Percentiles rank a stretch among this genome's conserved stretches.
Evolutionary conservation across 2,329 filamentous ascomycete genomes (phyloP).

Genomic region (Exophiala mesophila): DNA sequence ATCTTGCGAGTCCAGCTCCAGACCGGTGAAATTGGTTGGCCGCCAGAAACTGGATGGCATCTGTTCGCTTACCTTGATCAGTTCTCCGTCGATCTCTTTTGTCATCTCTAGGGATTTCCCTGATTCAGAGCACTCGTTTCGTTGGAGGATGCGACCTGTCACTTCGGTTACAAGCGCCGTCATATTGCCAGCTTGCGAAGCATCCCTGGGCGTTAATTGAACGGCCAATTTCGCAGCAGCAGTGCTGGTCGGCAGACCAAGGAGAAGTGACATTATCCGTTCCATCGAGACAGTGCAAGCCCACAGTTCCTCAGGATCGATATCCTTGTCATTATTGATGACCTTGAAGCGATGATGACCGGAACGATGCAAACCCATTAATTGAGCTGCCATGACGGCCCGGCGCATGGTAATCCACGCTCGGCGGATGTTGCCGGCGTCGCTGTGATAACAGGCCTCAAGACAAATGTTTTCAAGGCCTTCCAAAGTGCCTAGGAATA

Average conservation of each 20-base stretch:
- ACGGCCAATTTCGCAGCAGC: constrained; percentile 10
- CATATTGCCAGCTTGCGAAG: neutral
- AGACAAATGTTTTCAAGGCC: constrained; percentile 41
- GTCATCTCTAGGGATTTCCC: constrained; percentile 40
- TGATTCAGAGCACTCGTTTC: constrained; percentile 39
- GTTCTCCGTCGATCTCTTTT: constrained; percentile 41
- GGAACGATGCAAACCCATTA: constrained; percentile 38
- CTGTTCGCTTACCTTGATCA: constrained; percentile 40
- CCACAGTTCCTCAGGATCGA: constrained; percentile 33
- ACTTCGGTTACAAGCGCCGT: neutral
- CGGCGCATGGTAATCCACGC: constrained; percentile 37
- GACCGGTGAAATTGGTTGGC: constrained; percentile 22
- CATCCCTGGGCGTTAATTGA: neutral
- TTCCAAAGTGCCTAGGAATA: constrained; percentile 37
- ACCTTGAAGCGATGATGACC: constrained; percentile 12
- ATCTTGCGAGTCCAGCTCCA: constrained; percentile 6
- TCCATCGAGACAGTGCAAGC: constrained; percentile 37
- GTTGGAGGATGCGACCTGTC: neutral
- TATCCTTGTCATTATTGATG: constrained; percentile 11
- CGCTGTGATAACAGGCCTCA: constrained; percentile 36
- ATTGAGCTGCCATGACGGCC: constrained; percentile 39
- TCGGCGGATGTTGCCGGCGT: constrained; percentile 39
- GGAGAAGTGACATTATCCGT: constrained; percentile 37
- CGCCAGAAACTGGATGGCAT: constrained; percentile 50
- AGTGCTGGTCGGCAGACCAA: constrained; percentile 36